Base-by-base conservation (phyloP, 2,329 filamentous ascomycete species). In the Gaeumannomyces tritici region DNA sequence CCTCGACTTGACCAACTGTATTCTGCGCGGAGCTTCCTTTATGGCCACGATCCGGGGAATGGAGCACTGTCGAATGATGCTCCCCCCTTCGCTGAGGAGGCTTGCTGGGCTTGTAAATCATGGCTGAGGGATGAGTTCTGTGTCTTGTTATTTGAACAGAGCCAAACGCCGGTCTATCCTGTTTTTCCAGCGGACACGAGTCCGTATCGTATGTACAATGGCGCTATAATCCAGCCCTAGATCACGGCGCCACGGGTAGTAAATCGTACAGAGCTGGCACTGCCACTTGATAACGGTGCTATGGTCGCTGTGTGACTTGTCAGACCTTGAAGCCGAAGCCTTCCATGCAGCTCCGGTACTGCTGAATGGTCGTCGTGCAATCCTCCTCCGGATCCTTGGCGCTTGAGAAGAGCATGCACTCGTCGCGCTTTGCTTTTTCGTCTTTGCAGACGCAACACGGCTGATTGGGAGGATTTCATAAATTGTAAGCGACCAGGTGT, bases 391-490 rank as follows among this genome's bases (percentile, higher is more conserved):
- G 91, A 72, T 97, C 89, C 71, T 88, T 83, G 65, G 90, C 83
- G 66, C 85, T 92, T 62, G 91, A 96, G 80, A 98, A 97, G 63
- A 99, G 89, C 93, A 99, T 98, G 82, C 95, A 99, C 77, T 99
- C 93, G 79, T 99, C 95, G 66, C 95, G 91, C 69, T 84, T 84
- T 54, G 90, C 82, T 77, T 99, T 99, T 76, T 99, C 92, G 57
- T 95, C 86, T 73, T 93, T 97, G 85, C 95, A 99, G 33, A 98
- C 95, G 74, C 95, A 98, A 84, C 95, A 98, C 56, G 93, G 93
- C 91, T 97, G 71, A 64, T 47, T 26, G 3, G 24, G 15, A 12
- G 26, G 24, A 18, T 18, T 42, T 13, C 24, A 6, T 56, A 15
- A 24, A n/a, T 8, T 11, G 28, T 56, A 18, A 56, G 28, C 5